Evolutionary conservation across 495 filamentous ascomycete genomes (phyloP).

Genomic region (Astrothelium macrocarpum): DNA sequence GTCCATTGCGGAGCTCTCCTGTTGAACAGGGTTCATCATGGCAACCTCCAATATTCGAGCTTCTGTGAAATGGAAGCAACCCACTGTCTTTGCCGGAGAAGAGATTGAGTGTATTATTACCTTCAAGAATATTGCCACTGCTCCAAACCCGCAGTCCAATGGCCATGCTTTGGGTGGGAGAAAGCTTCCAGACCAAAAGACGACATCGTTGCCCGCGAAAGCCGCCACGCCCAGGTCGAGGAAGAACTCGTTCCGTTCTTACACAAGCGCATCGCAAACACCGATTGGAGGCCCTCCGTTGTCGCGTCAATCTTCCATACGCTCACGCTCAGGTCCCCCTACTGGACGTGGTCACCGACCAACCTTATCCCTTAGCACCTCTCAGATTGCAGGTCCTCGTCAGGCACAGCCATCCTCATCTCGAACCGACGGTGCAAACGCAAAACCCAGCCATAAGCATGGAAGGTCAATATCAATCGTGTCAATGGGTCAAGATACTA

Average conservation of each 20-base stretch:
- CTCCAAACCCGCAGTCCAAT: conserved; percentile 31
- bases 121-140: conserved; percentile 74
- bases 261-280: not conserved
- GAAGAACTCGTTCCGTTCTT: not conserved
- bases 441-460: conserved; percentile 41
- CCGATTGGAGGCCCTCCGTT: conserved; percentile 19
- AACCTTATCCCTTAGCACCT: conserved; percentile 44
- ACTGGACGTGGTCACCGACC: conserved; percentile 45
- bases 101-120: conserved; percentile 89
- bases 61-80: conserved; percentile 85
- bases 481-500: conserved; percentile 66
- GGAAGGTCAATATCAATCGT: conserved; percentile 89
- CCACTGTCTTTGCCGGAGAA: conserved; percentile 90
- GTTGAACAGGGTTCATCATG: conserved; percentile 30
- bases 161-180: conserved; percentile 27
- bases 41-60: conserved; percentile 65
- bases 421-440: conserved; percentile 7
- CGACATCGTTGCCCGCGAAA: conserved; percentile 5
- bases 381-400: conserved; percentile 17
- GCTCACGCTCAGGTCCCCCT: conserved; percentile 21
- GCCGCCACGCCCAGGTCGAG: not conserved
- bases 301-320: conserved; percentile 22
- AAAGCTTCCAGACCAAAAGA: conserved; percentile 33
- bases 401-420: conserved; percentile 19
- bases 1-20: conserved; percentile 1